Evolutionary conservation across 2,329 filamentous ascomycete genomes (phyloP), one percentile per base, ranked within the genome.

Genomic region (Penicillium concentricum): DNA sequence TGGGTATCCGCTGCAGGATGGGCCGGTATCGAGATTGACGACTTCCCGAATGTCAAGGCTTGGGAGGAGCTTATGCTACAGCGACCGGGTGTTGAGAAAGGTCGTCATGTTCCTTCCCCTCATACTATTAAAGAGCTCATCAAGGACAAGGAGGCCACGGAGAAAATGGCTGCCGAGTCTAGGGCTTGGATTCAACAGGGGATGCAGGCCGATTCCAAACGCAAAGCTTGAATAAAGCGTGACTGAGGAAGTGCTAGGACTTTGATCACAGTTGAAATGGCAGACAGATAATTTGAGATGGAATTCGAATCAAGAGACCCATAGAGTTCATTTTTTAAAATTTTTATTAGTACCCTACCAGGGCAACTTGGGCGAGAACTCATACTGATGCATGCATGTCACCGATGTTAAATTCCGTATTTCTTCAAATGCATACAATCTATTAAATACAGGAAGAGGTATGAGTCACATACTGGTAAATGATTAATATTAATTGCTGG

Each of bases 1-100:
- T 95, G 91, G 91, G 81, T 93, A 5, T 80, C 85, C 5, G 72
- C 74, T 2, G 79, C 83, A 1, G 76, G 78, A 16, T 84, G 87
- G 79, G 78, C 82, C 0, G 87, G 87, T 16, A 70, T 91, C 42
- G 84, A 91, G 49, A 84, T 93, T 53, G 78, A 86, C 1, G 86
- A 92, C 58, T 95, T 93, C 74, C 90, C 91, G 3, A 72, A 83
- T 47, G 72, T 96, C 60, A 85, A 91, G 68, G 85, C 85, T 37
- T 96, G 92, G 92, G 81, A 93, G 60, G 83, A 89, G 64, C 82
- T 80, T 58, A 82, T 96, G 76, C 78, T 86, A 16, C 80, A 83
- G 61, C 83, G 91, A 1, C 86, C 88, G 0, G 91, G 81, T 2
- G 83, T 92, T 18, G 85, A 93, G 76, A 90, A 87, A 74, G 92